These are phyloP conservation scores for Metschnikowia similis DNA, from an alignment of 805 yeast genomes.

Conservation along the genomic window DNA sequence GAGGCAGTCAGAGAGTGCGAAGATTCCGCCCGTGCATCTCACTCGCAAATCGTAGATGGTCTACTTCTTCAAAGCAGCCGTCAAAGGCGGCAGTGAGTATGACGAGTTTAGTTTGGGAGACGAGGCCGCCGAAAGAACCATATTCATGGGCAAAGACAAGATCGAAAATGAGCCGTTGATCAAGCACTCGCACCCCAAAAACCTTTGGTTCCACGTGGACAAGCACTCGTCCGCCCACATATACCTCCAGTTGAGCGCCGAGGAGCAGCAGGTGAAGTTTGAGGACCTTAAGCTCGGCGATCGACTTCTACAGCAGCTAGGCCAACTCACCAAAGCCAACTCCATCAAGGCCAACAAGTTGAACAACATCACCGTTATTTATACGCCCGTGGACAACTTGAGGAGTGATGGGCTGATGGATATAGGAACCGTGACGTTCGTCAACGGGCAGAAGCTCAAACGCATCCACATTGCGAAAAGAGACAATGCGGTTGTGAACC, in stretches of 20 bases:
- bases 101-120: slow-evolving; percentile 19
- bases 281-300: slow-evolving; percentile 38
- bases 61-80: slow-evolving; percentile 16
- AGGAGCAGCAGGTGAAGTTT: slow-evolving; percentile 42
- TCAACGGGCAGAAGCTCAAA: slow-evolving; percentile 51
- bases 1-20: background rate
- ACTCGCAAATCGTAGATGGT: slow-evolving; percentile 10
- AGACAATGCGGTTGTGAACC: slow-evolving; percentile 57
- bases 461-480: slow-evolving; percentile 51
- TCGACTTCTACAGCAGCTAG: slow-evolving; percentile 45
- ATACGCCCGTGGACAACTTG: slow-evolving; percentile 71
- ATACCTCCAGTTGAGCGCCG: slow-evolving; percentile 52
- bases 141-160: slow-evolving; percentile 74
- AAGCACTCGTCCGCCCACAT: slow-evolving; percentile 75
- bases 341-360: slow-evolving; percentile 73
- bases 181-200: slow-evolving; percentile 59
- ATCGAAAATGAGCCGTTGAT: slow-evolving; percentile 54
- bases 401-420: slow-evolving; percentile 68
- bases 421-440: slow-evolving; percentile 73
- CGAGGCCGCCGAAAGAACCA: slow-evolving; percentile 6
- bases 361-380: slow-evolving; percentile 60
- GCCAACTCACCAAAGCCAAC: slow-evolving; percentile 72
- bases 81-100: slow-evolving; percentile 4
- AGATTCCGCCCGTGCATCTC: background rate
- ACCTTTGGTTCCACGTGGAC: slow-evolving; percentile 81